Evolutionary conservation across 371 early-diverging fungal genomes (phyloP), one percentile per base, ranked within the genome.

Genomic region (Mucor lusitanicus): DNA sequence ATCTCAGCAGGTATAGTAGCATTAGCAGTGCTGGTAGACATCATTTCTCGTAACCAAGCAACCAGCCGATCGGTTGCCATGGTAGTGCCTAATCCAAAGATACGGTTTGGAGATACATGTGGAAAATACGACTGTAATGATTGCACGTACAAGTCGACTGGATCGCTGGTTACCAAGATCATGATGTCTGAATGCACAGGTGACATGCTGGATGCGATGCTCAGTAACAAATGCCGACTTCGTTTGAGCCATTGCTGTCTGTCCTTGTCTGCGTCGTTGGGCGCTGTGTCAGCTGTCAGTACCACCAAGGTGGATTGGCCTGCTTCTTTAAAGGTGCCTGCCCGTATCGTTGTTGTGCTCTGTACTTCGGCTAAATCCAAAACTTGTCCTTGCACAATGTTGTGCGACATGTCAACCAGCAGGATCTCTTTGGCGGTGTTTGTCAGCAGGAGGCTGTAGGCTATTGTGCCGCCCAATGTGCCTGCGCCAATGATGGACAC

Each of bases 31-130:
- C 6, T 25, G 3, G 27, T 25, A 6, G 53, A 27, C 53, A 25
- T 80, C 40, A 70, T 73, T 6, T 86, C 69, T 6, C 88, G 71
- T 42, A 94, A 64, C 59, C 76, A 76, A 13, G 74, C 74, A 55
- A 88, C 79, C 56, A 94, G 82, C 32, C 95, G 84, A 4, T 80
- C 81, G 1, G 91, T 81, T 68, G 91, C 90, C 25, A 92, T 69
- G 50, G 88, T 87, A 0, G 91, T 94, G 27, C 94, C 94, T 0
- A 90, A 86, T n/a, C 95, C 95, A 62, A 95, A 82, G 13, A 95
- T 92, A 63, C 89, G 92, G 6, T 74, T 64, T 32, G 76, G 69
- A n/a, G 92, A 90, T 28, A 95, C 76, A 0, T 88, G 87, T 9
- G 89, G 55, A 19, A 64, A 84, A 21, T 86, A 73, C 60, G 86